These are phyloP conservation scores for Didymella pomorum DNA, from an alignment of 2,329 filamentous ascomycete species.

Conservation along the genomic window DNA sequence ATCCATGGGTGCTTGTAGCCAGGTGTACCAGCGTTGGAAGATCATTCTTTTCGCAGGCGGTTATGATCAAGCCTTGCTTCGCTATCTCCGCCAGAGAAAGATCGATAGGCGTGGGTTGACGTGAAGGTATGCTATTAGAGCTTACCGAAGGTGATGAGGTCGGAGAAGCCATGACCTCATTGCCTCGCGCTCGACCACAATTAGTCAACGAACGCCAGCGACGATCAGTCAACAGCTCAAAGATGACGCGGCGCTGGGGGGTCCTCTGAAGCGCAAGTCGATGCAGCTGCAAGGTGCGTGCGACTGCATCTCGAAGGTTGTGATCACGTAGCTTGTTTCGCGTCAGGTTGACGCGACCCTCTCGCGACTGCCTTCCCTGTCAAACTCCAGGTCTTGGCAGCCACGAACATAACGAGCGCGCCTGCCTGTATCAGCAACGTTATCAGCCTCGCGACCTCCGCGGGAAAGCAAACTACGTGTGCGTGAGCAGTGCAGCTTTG, in stretches of 20 bases:
- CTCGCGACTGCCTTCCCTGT: conserved; percentile 24
- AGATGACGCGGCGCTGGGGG: conserved; percentile 20
- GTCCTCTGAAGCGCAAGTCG: conserved; percentile 4
- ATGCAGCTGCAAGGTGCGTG: conserved; percentile 11
- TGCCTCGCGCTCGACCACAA: conserved; percentile 24
- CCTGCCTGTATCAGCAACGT: not conserved
- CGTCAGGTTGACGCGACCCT: conserved; percentile 24
- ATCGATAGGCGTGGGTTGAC: conserved; percentile 26
- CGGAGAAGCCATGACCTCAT: conserved; percentile 39
- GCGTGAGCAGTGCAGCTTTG: conserved; percentile 1
- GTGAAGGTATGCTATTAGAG: conserved; percentile 36
- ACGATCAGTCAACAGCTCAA: not conserved
- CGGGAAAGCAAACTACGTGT: not conserved
- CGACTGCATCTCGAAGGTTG: conserved; percentile 18
- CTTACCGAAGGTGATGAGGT: conserved; percentile 41
- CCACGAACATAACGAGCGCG: not conserved
- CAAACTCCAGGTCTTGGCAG: conserved; percentile 27
- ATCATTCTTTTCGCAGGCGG: conserved; percentile 54
- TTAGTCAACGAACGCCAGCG: not conserved
- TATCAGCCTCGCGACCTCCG: not conserved
- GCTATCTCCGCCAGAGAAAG: conserved; percentile 29
- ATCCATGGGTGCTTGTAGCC: conserved; percentile 55
- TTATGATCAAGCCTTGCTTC: conserved; percentile 46
- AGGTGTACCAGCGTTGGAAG: conserved; percentile 52
- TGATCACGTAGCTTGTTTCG: conserved; percentile 12